Evolutionary conservation across 148 eudicot genomes (phyloP).

Genomic region (Chenopodium quinoa): DNA sequence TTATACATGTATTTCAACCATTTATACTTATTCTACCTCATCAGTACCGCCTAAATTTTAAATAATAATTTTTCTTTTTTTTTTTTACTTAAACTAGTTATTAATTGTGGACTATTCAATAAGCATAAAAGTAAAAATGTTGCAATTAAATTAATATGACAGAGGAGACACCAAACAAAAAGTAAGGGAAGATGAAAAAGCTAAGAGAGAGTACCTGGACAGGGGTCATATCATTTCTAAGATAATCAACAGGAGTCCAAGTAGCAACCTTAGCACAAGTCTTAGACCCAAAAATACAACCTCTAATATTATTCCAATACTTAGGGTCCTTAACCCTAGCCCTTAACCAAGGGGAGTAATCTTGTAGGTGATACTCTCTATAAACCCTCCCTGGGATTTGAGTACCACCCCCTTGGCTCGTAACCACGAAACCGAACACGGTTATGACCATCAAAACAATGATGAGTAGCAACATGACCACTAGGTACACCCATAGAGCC

Average conservation of each 20-base stretch:
- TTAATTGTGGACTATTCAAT: too few species aligned
- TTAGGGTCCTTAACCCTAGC: conserved; percentile 42
- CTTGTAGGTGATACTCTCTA: conserved; percentile 55
- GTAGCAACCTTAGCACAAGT: conserved; percentile 57
- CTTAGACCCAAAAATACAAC: conserved; percentile 74
- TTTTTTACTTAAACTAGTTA: too few species aligned
- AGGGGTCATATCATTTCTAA: conserved; percentile 65
- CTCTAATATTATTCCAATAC: conserved; percentile 59
- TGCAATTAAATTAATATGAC: too few species aligned
- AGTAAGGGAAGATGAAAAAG: neutral
- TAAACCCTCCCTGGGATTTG: conserved; percentile 58
- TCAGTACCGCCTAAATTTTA: too few species aligned
- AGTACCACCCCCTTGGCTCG: conserved; percentile 63
- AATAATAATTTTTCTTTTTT: too few species aligned
- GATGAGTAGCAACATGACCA: conserved; percentile 63
- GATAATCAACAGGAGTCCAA: conserved; percentile 87
- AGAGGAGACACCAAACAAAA: neutral
- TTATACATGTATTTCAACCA: too few species aligned
- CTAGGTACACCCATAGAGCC: conserved; percentile 78
- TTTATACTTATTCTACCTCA: too few species aligned
- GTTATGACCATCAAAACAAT: conserved; percentile 55
- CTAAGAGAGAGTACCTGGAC: conserved; percentile 54
- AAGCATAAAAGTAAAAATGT: too few species aligned
- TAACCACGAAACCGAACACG: conserved; percentile 76
- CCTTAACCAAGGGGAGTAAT: conserved; percentile 74